Percentiles rank a stretch among this genome's conserved stretches.
phyloP scores from a whole-genome alignment of 768 basidiomycete genomes.

The Suillus subaureus region DNA sequence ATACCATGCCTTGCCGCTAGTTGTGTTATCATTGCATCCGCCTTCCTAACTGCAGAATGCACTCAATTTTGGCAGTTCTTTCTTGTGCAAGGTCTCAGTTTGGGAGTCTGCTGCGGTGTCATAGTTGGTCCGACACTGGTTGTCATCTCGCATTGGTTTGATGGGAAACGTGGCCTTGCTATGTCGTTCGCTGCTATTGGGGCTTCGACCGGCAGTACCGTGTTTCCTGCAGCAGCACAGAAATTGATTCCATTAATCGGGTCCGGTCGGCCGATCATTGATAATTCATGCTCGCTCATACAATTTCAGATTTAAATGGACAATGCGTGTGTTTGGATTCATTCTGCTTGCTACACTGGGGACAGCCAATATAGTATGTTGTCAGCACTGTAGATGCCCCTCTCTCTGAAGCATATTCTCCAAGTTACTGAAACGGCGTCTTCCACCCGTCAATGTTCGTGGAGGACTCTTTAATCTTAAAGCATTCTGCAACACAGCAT shows the following conservation, averaged over 20 bases:
- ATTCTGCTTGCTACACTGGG: conserved; percentile 55
- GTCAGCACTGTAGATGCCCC: conserved; percentile 16
- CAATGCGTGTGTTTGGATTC: conserved; percentile 70
- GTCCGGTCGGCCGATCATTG: conserved; percentile 35
- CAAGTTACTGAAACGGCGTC: conserved; percentile 43
- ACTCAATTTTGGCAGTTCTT: conserved; percentile 78
- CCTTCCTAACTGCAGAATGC: conserved; percentile 73
- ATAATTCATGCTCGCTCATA: neutral
- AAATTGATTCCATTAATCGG: conserved; percentile 57
- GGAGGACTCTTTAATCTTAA: conserved; percentile 61
- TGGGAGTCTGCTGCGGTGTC: conserved; percentile 63
- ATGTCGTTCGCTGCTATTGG: conserved; percentile 67
- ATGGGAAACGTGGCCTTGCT: conserved; percentile 50
- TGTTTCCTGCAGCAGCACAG: conserved; percentile 64
- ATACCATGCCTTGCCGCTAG: conserved; percentile 51
- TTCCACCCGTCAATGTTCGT: conserved; percentile 52
- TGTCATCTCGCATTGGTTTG: conserved; percentile 75
- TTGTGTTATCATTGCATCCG: conserved; percentile 51
- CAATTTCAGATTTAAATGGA: conserved; percentile 71
- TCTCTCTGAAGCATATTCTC: neutral
- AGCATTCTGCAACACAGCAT: conserved; percentile 51
- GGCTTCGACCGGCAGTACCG: conserved; percentile 66
- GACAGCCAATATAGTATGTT: conserved; percentile 52
- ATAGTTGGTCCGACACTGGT: conserved; percentile 65
- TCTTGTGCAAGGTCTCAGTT: conserved; percentile 69